Base-by-base conservation (phyloP, 2,329 filamentous ascomycete genomes). In the Fusarium sp. region DNA sequence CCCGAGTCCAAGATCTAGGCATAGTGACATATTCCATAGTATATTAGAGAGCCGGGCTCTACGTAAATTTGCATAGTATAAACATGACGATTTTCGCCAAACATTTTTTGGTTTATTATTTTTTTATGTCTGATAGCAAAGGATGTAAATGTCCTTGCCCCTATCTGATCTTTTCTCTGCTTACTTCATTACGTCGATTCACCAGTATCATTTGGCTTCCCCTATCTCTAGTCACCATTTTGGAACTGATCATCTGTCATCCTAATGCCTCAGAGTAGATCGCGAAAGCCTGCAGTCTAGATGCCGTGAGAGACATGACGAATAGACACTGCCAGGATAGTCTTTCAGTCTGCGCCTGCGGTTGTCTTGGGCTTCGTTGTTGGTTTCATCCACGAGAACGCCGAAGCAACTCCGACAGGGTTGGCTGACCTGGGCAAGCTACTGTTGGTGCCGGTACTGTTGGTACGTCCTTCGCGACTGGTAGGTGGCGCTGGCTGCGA, bases 331-430 rank as follows among this genome's bases (percentile, higher is more conserved):
- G 17, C 8, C 34, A 19, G 9, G 34, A n/a, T 17, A 10, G 17
- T 10, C 42, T 40, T 46, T 49, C 59, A 72, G 15, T 73, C 71
- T 21, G 67, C 68, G 15, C 76, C 76, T 23, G 76, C 65, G 7
- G 78, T 69, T 11, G 81, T 74, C 68, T 77, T 79, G 32, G 74
- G 46, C 44, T 83, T 78, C 49, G 74, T 75, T 19, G 77, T 68
- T 39, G 84, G 79, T 46, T 91, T 95, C 83, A 97, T 90, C 94
- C 94, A 98, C 14, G 92, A 90, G 81, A 98, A 98, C 4, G 95
- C 95, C 59, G 93, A 96, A 15, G 92, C 95, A n/a, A 92, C 92
- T 10, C 95, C 95, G 19, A 97, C 87, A 0, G 96, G 95, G 74
- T 98, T 98, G 30, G 88, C 83, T 8, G 88, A 85, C 56, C 88